These are phyloP conservation scores for Candida ascalaphidarum DNA, from an alignment of 805 yeast species.

Conservation along the genomic window DNA sequence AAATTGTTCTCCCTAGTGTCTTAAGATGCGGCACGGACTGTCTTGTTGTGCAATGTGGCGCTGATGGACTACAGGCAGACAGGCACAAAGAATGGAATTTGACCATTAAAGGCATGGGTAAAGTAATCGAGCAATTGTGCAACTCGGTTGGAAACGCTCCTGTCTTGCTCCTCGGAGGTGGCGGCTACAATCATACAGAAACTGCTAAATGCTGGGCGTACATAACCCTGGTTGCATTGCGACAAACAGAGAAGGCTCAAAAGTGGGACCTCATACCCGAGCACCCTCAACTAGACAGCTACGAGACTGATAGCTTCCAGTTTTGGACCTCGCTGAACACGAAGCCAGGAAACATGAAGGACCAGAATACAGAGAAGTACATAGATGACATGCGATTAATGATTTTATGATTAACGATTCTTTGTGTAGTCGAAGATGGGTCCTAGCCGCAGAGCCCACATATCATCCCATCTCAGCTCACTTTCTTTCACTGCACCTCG, in stretches of 20 bases:
- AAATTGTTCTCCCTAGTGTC: constrained; percentile 36
- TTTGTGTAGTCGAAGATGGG: constrained; percentile 12
- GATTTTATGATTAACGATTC: constrained; percentile 11
- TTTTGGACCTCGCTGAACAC: constrained; percentile 38
- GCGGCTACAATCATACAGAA: constrained; percentile 61
- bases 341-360: constrained; percentile 15
- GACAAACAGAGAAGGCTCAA: constrained; percentile 8
- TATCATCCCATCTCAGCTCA: constrained; percentile 58
- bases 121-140: constrained; percentile 17
- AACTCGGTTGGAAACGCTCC: constrained; percentile 20
- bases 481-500: constrained; percentile 73
- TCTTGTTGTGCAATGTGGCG: constrained; percentile 61
- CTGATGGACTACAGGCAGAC: constrained; percentile 67
- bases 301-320: constrained; percentile 35
- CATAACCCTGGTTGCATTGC: constrained; percentile 22
- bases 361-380: constrained; percentile 14
- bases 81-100: constrained; percentile 62
- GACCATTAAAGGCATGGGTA: constrained; percentile 41
- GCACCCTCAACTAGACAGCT: constrained; percentile 33
- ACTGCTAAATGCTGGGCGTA: constrained; percentile 55
- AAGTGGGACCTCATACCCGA: constrained; percentile 46
- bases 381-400: not conserved
- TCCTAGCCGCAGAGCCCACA: constrained; percentile 52
- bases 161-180: constrained; percentile 58
- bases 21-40: constrained; percentile 37